phyloP scores from a whole-genome alignment of 768 basidiomycete species.

The Fibroporia radiculosa region DNA sequence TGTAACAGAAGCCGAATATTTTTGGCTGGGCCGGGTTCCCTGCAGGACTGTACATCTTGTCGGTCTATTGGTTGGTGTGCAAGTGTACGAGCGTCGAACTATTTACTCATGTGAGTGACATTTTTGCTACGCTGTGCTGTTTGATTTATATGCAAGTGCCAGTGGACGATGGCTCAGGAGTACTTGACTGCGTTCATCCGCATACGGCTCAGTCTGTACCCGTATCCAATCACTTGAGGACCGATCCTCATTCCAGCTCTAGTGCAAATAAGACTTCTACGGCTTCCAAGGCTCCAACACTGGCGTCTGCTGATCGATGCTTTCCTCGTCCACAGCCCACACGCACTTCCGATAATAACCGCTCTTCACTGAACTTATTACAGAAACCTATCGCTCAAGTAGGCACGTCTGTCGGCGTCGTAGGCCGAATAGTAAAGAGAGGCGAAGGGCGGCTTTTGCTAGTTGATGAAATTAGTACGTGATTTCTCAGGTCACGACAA shows the following conservation, averaged over 20 bases:
- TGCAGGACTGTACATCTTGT: constrained; percentile 56
- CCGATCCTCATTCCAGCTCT: too few species aligned
- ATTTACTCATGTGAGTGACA: constrained; percentile 54
- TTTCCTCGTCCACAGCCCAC: too few species aligned
- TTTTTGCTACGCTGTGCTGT: not conserved
- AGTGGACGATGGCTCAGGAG: constrained; percentile 77
- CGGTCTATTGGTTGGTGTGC: constrained; percentile 58
- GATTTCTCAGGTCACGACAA: not conserved
- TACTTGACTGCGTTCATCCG: constrained; percentile 57
- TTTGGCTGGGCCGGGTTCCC: constrained; percentile 64
- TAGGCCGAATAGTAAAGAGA: constrained; percentile 9
- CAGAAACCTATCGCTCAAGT: constrained; percentile 9
- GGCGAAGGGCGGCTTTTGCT: constrained; percentile 9
- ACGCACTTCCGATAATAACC: too few species aligned
- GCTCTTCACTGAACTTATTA: too few species aligned
- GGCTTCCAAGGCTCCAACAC: not conserved
- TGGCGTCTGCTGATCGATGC: too few species aligned
- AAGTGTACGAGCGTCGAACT: constrained; percentile 49
- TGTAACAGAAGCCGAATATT: constrained; percentile 47
- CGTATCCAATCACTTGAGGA: too few species aligned
- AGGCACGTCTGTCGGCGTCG: constrained; percentile 9
- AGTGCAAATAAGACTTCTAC: too few species aligned
- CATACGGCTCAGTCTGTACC: constrained; percentile 21
- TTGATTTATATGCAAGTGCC: not conserved
- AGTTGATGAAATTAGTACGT: constrained; percentile 14